These are phyloP conservation scores for Penicillium sp. DNA, from an alignment of 2,329 filamentous ascomycete species.

Conservation along the genomic window DNA sequence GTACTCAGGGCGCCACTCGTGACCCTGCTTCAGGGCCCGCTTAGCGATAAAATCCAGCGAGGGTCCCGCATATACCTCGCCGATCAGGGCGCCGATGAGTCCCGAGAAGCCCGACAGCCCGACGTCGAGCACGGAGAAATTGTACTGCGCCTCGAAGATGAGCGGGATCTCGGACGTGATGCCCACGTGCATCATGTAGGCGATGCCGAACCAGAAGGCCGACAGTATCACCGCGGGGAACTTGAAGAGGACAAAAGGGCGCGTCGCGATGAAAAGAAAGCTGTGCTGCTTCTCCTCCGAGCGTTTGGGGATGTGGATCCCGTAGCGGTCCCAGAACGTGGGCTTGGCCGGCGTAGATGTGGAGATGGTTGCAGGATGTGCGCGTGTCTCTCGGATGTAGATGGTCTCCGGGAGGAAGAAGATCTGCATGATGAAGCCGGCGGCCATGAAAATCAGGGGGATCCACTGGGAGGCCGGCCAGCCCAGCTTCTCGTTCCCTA, in stretches of 20 bases:
- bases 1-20: slow-evolving; percentile 7
- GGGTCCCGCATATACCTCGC: slow-evolving; percentile 4
- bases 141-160: slow-evolving; percentile 5
- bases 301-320: slow-evolving; percentile 7
- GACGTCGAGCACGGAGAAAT: slow-evolving; percentile 6
- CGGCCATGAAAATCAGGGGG: slow-evolving; percentile 5
- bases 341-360: neutral
- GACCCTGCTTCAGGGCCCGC: slow-evolving; percentile 3
- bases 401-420: slow-evolving; percentile 9
- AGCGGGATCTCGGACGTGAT: slow-evolving; percentile 7
- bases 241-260: slow-evolving; percentile 7
- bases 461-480: slow-evolving; percentile 8
- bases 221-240: slow-evolving; percentile 7
- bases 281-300: slow-evolving; percentile 6
- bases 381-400: slow-evolving; percentile 3
- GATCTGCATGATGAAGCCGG: slow-evolving; percentile 7
- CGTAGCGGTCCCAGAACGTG: slow-evolving; percentile 4
- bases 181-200: slow-evolving; percentile 9
- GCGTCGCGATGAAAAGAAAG: slow-evolving; percentile 7
- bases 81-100: slow-evolving; percentile 3
- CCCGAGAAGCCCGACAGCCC: slow-evolving; percentile 8
- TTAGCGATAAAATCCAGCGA: slow-evolving; percentile 4
- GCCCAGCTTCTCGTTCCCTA: slow-evolving; percentile 5
- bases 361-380: neutral
- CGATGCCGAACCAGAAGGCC: slow-evolving; percentile 7